These are phyloP conservation scores for Globisporangium parvum DNA, from an alignment of 352 stramenopile genomes.

Conservation along the genomic window DNA sequence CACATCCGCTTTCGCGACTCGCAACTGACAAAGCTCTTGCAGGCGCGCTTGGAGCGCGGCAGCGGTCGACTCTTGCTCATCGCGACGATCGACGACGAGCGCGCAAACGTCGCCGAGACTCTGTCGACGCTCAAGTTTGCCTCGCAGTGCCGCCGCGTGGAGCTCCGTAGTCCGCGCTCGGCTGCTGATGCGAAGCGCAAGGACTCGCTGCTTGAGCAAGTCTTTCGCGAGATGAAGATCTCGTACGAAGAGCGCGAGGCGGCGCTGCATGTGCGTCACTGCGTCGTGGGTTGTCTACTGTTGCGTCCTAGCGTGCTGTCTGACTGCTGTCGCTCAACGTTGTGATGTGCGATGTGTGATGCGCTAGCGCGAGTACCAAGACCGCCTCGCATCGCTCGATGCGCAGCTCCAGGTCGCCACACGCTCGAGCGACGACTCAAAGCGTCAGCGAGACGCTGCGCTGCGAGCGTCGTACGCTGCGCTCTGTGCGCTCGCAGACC, in stretches of 20 bases:
- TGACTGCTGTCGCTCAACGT: too few relatives aligned
- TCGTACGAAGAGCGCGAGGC: conserved; percentile 51
- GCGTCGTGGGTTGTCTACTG: neutral
- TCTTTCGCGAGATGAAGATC: conserved; percentile 38
- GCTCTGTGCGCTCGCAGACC: conserved; percentile 44
- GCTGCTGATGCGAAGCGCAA: conserved; percentile 19
- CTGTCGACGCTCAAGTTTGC: conserved; percentile 75
- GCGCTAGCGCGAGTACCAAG: conserved; percentile 31
- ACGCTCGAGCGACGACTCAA: conserved; percentile 2
- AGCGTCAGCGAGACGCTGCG: neutral
- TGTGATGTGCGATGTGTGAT: neutral
- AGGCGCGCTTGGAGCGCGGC: conserved; percentile 39
- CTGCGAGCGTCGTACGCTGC: conserved; percentile 32
- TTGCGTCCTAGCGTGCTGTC: too few relatives aligned
- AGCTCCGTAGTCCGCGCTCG: conserved; percentile 22
- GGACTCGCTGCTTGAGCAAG: conserved; percentile 34
- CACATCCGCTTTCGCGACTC: conserved; percentile 71
- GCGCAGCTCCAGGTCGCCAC: conserved; percentile 16
- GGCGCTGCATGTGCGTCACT: conserved; percentile 28
- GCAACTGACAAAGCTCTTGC: conserved; percentile 64
- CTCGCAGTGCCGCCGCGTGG: conserved; percentile 52
- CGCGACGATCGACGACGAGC: conserved; percentile 53
- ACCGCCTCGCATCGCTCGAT: conserved; percentile 29
- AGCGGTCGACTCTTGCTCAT: conserved; percentile 48
- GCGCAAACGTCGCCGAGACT: conserved; percentile 51